Evolutionary conservation across 495 filamentous ascomycete genomes (phyloP), one percentile per base, ranked within the genome.

Genomic region (Physcia stellaris): DNA sequence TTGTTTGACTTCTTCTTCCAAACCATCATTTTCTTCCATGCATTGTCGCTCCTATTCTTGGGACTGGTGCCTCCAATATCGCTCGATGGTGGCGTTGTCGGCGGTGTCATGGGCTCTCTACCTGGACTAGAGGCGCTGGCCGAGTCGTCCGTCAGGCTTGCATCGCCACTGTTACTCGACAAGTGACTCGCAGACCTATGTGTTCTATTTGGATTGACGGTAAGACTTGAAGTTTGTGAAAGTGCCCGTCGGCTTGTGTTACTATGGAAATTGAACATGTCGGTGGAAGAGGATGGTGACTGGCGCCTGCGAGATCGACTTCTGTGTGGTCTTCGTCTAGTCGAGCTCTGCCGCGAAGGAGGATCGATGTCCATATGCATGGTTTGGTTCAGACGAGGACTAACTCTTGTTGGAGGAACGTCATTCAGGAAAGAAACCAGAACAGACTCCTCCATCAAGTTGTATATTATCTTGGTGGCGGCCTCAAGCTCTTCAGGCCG

Each of bases 371-470:
- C 33, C 33, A 19, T 18, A 20, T 35, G 15, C 15, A n/a, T 37
- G 20, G 45, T 45, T 54, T 19, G 58, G 53, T 2, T 57, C 48
- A 10, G 55, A 54, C 1, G 50, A 41, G 30, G 56, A 49, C 33
- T 59, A 54, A 42, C 53, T 49, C 48, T 66, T 63, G 36, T 64
- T 62, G 21, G 64, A 56, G 37, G 68, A 6, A 46, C 27, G 23
- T 53, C 50, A 48, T 83, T 85, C 15, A 90, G 62, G 54, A 90
- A 92, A 0, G 84, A 80, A 1, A 83, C 77, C 22, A 90, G 64
- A 2, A 96, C 85, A 2, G 85, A 94, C 49, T 95, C 90, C 51
- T 95, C 87, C 85, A 99, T 96, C 42, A 99, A 62, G 41, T 96
- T 88, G 54, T 86, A 85, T 12, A 94, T 80, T 37, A 92, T 88